Base-by-base conservation (phyloP, 306 rosid genomes). In the Citrullus amarus region DNA sequence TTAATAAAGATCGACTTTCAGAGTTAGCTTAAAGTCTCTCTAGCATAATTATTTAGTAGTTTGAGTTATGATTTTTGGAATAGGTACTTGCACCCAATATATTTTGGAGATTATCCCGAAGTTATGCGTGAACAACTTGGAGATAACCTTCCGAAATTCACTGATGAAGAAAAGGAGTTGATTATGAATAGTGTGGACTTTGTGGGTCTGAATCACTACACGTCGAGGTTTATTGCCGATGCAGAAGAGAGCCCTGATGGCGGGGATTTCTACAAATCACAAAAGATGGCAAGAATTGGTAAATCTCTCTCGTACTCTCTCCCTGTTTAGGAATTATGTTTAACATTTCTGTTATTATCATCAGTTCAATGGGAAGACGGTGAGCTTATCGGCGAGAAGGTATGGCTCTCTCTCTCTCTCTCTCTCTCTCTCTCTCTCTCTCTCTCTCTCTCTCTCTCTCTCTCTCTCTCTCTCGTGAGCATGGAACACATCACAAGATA, bases 311-410 rank as follows among this genome's bases (percentile, higher is more conserved):
- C 30, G 46, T 48, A 12, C 46, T 46, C 34, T 30, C n/a, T 6
- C 28, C 28, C 30, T 39, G 38, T 60, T 60, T 51, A 51, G 65
- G 51, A 7, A 80, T 77, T 18, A 1, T 69, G 30, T 85, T 70
- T 69, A 67, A 79, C 71, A 77, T 80, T 66, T 79, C 13, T 48
- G 20, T 58, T 82, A 72, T 85, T 72, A 15, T 69, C 87, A 15
- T 69, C 87, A 94, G 98, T 61, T 87, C 89, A 92, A 86, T 83
- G 92, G 92, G 98, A 94, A 88, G 92, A 80, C 57, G 98, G 98
- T 73, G 85, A 90, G 82, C 69, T 22, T 65, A 94, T 92, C n/a
- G 97, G 98, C 63, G 93, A 89, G 83, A 92, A 84, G 97, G 98
- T 94, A 80, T 78, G 79, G 56, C 80, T 69, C 79, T 72, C 65